These are phyloP conservation scores for Sporothrix dimorphospora DNA, from an alignment of 2,329 filamentous ascomycete genomes.

Conservation along the genomic window DNA sequence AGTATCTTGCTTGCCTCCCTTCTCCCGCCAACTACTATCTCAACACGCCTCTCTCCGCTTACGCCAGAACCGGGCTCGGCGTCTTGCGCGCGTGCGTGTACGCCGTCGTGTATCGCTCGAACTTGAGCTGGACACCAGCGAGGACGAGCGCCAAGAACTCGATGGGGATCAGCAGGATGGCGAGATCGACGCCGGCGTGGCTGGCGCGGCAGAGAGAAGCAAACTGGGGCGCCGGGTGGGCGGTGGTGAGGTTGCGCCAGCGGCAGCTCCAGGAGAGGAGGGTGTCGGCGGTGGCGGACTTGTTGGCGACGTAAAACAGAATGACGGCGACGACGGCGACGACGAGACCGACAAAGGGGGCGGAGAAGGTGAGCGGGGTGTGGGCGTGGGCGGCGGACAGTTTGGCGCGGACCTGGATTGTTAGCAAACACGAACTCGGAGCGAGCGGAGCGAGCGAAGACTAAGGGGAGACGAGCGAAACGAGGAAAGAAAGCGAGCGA, in stretches of 20 bases:
- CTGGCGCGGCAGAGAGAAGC: conserved; percentile 60
- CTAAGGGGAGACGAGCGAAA: too few relatives aligned
- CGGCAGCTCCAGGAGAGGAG: conserved; percentile 66
- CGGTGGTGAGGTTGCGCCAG: conserved; percentile 55
- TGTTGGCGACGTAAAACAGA: conserved; percentile 61
- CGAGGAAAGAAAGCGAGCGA: background rate
- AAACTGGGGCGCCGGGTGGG: conserved; percentile 58
- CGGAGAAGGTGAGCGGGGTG: conserved; percentile 44
- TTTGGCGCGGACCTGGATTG: conserved; percentile 45
- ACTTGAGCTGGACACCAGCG: conserved; percentile 49
- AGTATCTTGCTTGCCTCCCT: too few relatives aligned
- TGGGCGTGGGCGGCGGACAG: conserved; percentile 44
- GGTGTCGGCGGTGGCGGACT: conserved; percentile 56
- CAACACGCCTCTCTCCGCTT: background rate
- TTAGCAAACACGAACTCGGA: conserved; percentile 9
- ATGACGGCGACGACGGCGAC: conserved; percentile 57
- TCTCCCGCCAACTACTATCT: too few relatives aligned
- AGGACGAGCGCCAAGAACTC: conserved; percentile 54
- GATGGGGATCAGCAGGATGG: conserved; percentile 60
- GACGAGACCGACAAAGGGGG: conserved; percentile 49
- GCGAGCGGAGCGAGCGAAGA: background rate
- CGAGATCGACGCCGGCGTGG: conserved; percentile 57
- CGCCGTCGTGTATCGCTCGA: conserved; percentile 48
- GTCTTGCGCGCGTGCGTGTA: conserved; percentile 43
- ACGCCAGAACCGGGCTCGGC: conserved; percentile 38